These are phyloP conservation scores for Exophiala sideris DNA, from an alignment of 2,329 filamentous ascomycete species.

Conservation along the genomic window DNA sequence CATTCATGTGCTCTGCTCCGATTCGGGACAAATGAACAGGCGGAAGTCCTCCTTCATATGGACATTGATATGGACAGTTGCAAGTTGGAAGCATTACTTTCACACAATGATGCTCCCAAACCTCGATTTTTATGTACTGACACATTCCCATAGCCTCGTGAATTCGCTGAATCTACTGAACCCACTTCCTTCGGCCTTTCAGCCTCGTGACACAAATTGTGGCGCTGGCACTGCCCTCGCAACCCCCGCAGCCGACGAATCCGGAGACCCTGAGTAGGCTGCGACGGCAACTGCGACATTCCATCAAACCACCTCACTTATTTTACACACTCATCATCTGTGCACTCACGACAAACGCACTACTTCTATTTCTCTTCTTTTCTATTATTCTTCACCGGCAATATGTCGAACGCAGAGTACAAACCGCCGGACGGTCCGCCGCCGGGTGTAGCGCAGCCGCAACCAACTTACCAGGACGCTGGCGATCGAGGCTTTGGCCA, in stretches of 20 bases:
- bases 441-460: slow-evolving; percentile 12
- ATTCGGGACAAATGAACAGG: too few species aligned
- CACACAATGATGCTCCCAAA: too few species aligned
- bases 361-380: neutral
- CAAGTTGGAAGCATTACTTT: too few species aligned
- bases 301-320: neutral
- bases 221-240: too few species aligned
- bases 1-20: too few species aligned
- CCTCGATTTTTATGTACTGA: too few species aligned
- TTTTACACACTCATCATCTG: neutral
- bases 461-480: slow-evolving; percentile 26
- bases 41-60: too few species aligned
- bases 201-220: neutral
- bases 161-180: too few species aligned
- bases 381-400: neutral
- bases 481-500: slow-evolving; percentile 18
- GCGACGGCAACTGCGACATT: neutral
- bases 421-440: slow-evolving; percentile 19
- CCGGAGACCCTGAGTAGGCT: neutral
- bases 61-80: too few species aligned
- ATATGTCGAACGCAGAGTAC: slow-evolving; percentile 20
- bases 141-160: too few species aligned
- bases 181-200: neutral
- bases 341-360: neutral
- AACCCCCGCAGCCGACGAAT: neutral